Evolutionary conservation across 192 early-diverging fungal species (phyloP).

Genomic region (Coemansia sp.): DNA sequence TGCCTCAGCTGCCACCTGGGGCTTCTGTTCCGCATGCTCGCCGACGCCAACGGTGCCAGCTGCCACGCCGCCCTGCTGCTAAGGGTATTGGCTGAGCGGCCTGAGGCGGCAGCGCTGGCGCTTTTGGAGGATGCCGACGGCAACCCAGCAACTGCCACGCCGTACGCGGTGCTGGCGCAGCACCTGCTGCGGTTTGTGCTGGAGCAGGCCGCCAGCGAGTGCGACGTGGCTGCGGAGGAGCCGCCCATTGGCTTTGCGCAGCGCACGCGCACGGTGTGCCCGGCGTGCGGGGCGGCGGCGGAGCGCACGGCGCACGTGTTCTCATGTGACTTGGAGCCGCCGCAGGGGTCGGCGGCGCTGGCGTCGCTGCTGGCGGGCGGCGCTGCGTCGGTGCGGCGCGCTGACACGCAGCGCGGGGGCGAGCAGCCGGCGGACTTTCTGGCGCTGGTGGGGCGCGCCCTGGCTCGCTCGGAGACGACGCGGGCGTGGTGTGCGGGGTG

Average conservation of each 20-base stretch:
- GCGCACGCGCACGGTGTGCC: constrained; percentile 54
- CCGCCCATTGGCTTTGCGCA: constrained; percentile 34
- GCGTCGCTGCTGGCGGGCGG: constrained; percentile 46
- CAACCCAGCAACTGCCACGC: constrained; percentile 54
- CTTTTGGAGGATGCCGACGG: constrained; percentile 81
- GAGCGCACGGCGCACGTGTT: constrained; percentile 71
- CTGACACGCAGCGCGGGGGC: constrained; percentile 16
- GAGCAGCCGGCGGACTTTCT: constrained; percentile 18
- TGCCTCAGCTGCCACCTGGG: constrained; percentile 94
- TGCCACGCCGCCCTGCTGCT: constrained; percentile 96
- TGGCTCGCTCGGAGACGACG: constrained; percentile 25
- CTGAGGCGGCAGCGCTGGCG: constrained; percentile 82
- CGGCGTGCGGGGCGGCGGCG: constrained; percentile 62
- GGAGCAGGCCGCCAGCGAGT: constrained; percentile 85
- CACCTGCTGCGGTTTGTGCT: constrained; percentile 88
- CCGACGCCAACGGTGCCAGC: constrained; percentile 82
- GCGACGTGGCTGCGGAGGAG: constrained; percentile 33
- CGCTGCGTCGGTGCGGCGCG: constrained; percentile 35
- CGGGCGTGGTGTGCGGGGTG: constrained; percentile 86
- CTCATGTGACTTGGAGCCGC: constrained; percentile 82
- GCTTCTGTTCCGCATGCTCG: constrained; percentile 87
- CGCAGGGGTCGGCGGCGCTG: constrained; percentile 49
- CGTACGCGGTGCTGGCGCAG: constrained; percentile 79
- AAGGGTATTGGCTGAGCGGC: constrained; percentile 76
- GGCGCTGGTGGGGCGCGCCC: constrained; percentile 18